Evolutionary conservation across 1,284 basidiomycete genomes (phyloP), one percentile per base, ranked within the genome.

Genomic region (Somion occarium): DNA sequence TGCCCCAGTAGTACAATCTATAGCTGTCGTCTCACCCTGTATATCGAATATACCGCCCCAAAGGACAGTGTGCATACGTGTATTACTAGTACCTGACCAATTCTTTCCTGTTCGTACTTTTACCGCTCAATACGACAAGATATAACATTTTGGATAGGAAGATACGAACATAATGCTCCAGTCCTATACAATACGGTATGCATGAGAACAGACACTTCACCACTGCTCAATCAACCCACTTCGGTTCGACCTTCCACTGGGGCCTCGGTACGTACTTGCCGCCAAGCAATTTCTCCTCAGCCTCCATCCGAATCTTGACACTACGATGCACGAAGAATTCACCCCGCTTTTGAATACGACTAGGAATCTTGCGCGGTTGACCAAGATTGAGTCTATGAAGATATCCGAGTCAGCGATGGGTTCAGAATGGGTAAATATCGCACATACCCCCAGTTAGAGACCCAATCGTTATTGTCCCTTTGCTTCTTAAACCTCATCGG

Each of bases 281-380:
- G 12, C 34, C 46, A 13, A 44, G 27, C 18, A 44, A 15, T n/a
- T 20, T 13, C 7, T 37, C 49, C 20, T 24, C 30, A 9, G 44
- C 43, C 12, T 51, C 49, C 49, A 51, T 46, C 4, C 49, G 25
- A 3, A 45, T 19, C 49, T 51, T 51, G 9, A 51, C 49, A 11
- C 44, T 51, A 12, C 49, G 26, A 30, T 51, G 49, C 12, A 48
- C 46, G 19, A 38, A 37, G 25, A 46, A 45, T 11, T 27, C 23
- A 24, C 37, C 20, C 5, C 30, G 27, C 13, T 46, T 20, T 23
- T 51, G 49, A 18, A 26, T 27, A 15, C 38, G 26, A 5, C 23
- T 38, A 19, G 49, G 44, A 19, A 51, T 30, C 19, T 46, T 42
- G 15, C 49, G 43, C 27, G 42, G 42, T 2, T 24, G 27, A n/a